Conservation (phyloP, 2,329 filamentous ascomycete species). For the Aspergillus novoparasiticus region DNA sequence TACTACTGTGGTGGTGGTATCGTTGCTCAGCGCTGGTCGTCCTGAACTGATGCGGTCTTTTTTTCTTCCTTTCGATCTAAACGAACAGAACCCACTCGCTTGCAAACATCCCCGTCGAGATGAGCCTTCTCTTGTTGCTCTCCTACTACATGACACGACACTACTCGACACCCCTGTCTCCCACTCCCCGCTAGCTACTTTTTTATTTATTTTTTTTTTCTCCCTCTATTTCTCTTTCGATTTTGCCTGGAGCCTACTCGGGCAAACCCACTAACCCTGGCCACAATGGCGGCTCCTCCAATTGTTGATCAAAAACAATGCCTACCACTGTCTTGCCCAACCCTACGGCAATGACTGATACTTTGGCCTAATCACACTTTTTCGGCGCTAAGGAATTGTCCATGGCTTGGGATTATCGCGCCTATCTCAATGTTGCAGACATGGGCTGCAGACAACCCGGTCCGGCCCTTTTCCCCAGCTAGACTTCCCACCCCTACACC, state of each 20-base stretch:
- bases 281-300: slow-evolving; percentile 17
- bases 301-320: slow-evolving; percentile 14
- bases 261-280: slow-evolving; percentile 12
- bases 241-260: slow-evolving; percentile 1
- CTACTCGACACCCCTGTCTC: background rate
- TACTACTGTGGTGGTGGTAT: background rate
- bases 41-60: background rate
- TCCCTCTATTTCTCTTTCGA: background rate
- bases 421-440: slow-evolving; percentile 30
- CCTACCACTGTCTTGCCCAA: background rate
- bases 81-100: background rate
- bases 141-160: background rate
- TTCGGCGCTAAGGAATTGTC: slow-evolving; percentile 35
- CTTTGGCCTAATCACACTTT: slow-evolving; percentile 27
- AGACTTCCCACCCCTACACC: slow-evolving; percentile 19
- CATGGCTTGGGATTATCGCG: slow-evolving; percentile 25
- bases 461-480: slow-evolving; percentile 21
- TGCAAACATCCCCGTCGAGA: background rate
- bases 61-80: background rate
- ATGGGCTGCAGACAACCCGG: slow-evolving; percentile 33
- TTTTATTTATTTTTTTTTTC: slow-evolving; percentile 1
- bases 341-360: slow-evolving; percentile 22
- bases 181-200: slow-evolving; percentile 6
- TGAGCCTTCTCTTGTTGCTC: background rate
- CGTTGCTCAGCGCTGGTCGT: background rate